Evolutionary conservation across 225 moss, liverwort and hornwort species (phyloP).

Genomic region (Anthoceros angustus): DNA sequence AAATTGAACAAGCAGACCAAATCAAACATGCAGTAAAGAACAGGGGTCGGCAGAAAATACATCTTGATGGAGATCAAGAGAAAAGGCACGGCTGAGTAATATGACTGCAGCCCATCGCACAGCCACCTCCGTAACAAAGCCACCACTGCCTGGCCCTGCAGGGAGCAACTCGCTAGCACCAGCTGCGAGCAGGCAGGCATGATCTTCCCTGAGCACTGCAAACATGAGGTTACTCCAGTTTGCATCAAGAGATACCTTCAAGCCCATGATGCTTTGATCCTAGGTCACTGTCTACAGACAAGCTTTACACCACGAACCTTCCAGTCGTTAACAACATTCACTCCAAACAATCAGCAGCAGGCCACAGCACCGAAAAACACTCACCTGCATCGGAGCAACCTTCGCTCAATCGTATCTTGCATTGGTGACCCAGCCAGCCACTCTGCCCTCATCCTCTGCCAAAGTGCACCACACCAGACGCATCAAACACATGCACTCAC

Average conservation of each 20-base stretch:
- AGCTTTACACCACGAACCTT: neutral
- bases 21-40: neutral
- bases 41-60: slow-evolving; percentile 13
- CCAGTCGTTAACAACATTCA: neutral
- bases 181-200: slow-evolving; percentile 57
- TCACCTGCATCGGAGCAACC: slow-evolving; percentile 78
- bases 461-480: neutral
- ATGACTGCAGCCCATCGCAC: slow-evolving; percentile 87
- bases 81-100: slow-evolving; percentile 79
- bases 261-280: neutral
- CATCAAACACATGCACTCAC: neutral
- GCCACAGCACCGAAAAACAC: slow-evolving; percentile 5
- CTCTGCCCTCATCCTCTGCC: slow-evolving; percentile 55
- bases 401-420: slow-evolving; percentile 54
- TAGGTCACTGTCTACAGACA: neutral
- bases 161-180: slow-evolving; percentile 53
- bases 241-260: neutral
- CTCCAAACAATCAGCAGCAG: neutral
- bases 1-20: neutral
- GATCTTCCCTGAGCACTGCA: slow-evolving; percentile 83
- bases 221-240: slow-evolving; percentile 2
- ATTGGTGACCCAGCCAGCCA: slow-evolving; percentile 90
- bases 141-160: slow-evolving; percentile 43
- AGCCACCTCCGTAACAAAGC: slow-evolving; percentile 48
- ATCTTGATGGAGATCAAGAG: slow-evolving; percentile 42